phyloP scores from a whole-genome alignment of 2,329 filamentous ascomycete species.

The Ophiocordyceps camponoti-saundersi region DNA sequence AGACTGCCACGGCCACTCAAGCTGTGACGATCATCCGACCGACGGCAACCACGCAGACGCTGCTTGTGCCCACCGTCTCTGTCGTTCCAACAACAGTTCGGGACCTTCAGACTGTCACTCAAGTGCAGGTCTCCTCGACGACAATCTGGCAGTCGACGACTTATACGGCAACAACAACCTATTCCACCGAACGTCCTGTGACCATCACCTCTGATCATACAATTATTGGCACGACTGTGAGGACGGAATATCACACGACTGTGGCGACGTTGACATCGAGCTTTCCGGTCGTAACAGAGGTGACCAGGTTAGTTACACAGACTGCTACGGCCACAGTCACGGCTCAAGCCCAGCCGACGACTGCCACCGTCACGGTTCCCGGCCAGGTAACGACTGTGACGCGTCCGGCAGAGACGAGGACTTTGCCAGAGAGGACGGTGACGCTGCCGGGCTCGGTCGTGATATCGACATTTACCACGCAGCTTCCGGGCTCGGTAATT shows the following conservation, averaged over 20 bases:
- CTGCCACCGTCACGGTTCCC: slow-evolving; percentile 1
- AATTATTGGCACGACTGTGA: slow-evolving; percentile 2
- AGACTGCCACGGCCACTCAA: slow-evolving; percentile 6
- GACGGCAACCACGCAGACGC: slow-evolving; percentile 4
- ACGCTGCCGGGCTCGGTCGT: neutral
- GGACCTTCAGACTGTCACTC: slow-evolving; percentile 2
- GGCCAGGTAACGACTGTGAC: slow-evolving; percentile 3
- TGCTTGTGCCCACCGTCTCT: slow-evolving; percentile 2
- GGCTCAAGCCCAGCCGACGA: neutral
- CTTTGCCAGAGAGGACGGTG: neutral
- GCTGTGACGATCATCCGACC: slow-evolving; percentile 3
- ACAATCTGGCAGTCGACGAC: slow-evolving; percentile 6
- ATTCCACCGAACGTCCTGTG: slow-evolving; percentile 4
- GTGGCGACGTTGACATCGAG: slow-evolving; percentile 4
- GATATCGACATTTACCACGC: neutral
- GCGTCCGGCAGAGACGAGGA: slow-evolving; percentile 1
- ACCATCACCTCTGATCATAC: slow-evolving; percentile 6
- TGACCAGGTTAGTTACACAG: slow-evolving; percentile 3
- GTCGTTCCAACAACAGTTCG: slow-evolving; percentile 3
- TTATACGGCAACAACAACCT: slow-evolving; percentile 2
- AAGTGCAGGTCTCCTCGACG: slow-evolving; percentile 2
- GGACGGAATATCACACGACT: slow-evolving; percentile 3
- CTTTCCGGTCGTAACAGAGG: slow-evolving; percentile 4
- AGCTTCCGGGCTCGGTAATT: neutral
- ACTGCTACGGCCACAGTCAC: slow-evolving; percentile 3